Evolutionary conservation across 2,329 filamentous ascomycete species (phyloP).

Genomic region (Coniochaeta sp.): DNA sequence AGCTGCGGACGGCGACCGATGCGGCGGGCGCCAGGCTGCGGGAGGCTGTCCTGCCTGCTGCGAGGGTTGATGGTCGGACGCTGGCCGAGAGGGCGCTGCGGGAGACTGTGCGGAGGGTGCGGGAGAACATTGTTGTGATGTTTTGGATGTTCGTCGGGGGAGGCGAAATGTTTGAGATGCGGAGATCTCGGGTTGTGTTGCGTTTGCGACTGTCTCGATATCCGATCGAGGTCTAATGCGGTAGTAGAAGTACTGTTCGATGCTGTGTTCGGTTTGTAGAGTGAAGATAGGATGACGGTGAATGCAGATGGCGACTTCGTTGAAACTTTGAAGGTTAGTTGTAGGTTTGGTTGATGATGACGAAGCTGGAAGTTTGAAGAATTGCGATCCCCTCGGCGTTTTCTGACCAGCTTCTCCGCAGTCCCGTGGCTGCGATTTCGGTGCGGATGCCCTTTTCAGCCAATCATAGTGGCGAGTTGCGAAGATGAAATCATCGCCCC

Average conservation of each 20-base stretch:
- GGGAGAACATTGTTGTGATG: slow-evolving; percentile 35
- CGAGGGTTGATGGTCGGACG: slow-evolving; percentile 26
- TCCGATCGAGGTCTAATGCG: neutral
- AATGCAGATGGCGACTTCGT: neutral
- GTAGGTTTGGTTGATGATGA: neutral
- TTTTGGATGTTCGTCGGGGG: neutral
- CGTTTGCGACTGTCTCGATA: neutral
- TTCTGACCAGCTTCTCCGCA: neutral
- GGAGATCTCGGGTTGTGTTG: neutral
- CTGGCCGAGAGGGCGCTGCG: slow-evolving; percentile 34
- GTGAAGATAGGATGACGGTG: neutral
- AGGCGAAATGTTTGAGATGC: neutral
- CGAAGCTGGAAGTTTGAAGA: neutral
- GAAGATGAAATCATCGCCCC: neutral
- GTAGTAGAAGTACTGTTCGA: too few relatives aligned
- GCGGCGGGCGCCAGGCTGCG: slow-evolving; percentile 34
- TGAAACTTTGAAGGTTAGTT: too few relatives aligned
- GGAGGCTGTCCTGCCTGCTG: slow-evolving; percentile 18
- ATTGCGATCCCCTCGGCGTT: neutral
- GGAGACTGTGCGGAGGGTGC: slow-evolving; percentile 35
- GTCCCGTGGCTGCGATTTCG: neutral
- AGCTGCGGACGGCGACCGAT: slow-evolving; percentile 35
- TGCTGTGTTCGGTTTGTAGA: too few relatives aligned
- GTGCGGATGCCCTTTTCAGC: neutral
- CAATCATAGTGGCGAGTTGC: neutral